Evolutionary conservation across 306 rosid species (phyloP).

Genomic region (Vigna angularis): DNA sequence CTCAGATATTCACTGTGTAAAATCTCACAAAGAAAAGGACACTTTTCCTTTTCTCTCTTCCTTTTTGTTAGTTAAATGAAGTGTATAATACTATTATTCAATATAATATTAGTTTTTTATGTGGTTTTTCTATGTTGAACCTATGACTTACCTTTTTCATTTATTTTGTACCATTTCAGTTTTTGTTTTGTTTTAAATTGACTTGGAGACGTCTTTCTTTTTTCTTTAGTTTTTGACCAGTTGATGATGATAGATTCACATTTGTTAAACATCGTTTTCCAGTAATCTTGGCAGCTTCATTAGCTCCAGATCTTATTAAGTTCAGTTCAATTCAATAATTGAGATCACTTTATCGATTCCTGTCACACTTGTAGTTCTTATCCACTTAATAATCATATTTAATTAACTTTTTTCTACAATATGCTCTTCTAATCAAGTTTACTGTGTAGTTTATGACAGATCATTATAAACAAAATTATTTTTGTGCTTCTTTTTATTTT

Average conservation of each 20-base stretch:
- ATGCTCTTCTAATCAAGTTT: constrained; percentile 4
- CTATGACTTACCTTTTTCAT: background rate
- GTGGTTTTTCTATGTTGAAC: too few species aligned
- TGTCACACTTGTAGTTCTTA: background rate
- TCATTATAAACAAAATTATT: too few species aligned
- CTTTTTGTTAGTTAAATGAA: too few species aligned
- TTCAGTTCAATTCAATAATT: constrained; percentile 41
- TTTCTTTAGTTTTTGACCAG: constrained; percentile 12
- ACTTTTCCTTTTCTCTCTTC: background rate
- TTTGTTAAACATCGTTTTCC: constrained; percentile 27
- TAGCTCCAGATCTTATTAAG: constrained; percentile 32
- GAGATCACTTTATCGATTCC: background rate
- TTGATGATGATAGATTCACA: background rate
- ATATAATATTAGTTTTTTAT: too few species aligned
- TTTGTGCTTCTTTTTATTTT: too few species aligned
- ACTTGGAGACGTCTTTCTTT: background rate
- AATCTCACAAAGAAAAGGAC: background rate
- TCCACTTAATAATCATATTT: constrained; percentile 1
- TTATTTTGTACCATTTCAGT: constrained; percentile 9
- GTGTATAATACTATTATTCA: too few species aligned
- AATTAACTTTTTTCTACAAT: constrained; percentile 1
- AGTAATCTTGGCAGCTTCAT: constrained; percentile 44
- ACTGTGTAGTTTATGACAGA: background rate
- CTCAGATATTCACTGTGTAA: background rate
- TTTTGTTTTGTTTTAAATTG: constrained; percentile 19